Conservation (phyloP, 768 basidiomycete species). For the Leccinum uliginosum region DNA sequence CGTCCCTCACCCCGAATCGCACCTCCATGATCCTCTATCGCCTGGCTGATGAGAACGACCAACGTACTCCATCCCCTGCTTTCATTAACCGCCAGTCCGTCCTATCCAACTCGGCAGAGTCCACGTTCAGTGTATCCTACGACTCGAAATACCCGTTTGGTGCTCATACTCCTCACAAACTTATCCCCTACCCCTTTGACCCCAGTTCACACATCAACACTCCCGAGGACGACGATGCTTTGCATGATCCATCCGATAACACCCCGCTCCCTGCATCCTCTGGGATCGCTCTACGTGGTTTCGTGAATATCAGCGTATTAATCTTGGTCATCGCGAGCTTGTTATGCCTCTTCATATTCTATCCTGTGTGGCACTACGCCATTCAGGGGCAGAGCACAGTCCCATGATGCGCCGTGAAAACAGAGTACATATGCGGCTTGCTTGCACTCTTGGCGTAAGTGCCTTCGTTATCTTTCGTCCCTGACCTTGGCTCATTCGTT, state of each 20-base stretch:
- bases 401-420: conserved; percentile 4
- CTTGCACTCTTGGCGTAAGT: conserved; percentile 8
- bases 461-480: background rate
- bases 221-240: conserved; percentile 67
- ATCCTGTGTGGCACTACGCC: conserved; percentile 55
- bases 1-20: conserved; percentile 27
- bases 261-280: conserved; percentile 22
- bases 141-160: conserved; percentile 66
- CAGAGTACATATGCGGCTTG: background rate
- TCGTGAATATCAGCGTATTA: conserved; percentile 70
- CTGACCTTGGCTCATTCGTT: background rate
- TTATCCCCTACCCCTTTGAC: conserved; percentile 71
- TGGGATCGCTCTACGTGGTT: conserved; percentile 40
- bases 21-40: conserved; percentile 70
- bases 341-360: conserved; percentile 74
- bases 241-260: conserved; percentile 57
- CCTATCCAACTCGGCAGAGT: conserved; percentile 51
- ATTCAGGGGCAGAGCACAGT: background rate
- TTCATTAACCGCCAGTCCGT: conserved; percentile 37
- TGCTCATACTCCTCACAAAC: conserved; percentile 26
- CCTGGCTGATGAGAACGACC: conserved; percentile 38
- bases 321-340: conserved; percentile 56
- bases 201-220: conserved; percentile 54
- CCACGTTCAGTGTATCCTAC: conserved; percentile 42
- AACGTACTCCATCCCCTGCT: conserved; percentile 34